Conservation (phyloP, 108 stramenopile species). For the Bacterosira constricta region DNA sequence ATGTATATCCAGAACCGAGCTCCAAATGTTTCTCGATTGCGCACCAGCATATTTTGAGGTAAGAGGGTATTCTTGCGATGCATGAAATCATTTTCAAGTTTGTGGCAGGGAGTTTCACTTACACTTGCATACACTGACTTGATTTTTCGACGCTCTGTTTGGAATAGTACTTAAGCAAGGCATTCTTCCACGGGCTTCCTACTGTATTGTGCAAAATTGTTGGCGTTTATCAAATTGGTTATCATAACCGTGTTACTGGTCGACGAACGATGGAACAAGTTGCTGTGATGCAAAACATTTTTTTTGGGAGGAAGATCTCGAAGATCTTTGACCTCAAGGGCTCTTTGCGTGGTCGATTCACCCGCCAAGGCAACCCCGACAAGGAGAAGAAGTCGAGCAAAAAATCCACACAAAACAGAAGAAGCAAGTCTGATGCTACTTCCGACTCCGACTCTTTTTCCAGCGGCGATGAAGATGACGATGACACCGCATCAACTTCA, state of each 20-base stretch:
- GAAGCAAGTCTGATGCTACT: conserved; percentile 47
- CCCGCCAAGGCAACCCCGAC: conserved; percentile 58
- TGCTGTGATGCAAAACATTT: conserved; percentile 90
- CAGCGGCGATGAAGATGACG: conserved; percentile 48
- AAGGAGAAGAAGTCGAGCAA: conserved; percentile 34
- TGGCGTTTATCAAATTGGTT: conserved; percentile 97
- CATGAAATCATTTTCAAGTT: not conserved
- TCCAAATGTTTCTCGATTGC: conserved; percentile 98
- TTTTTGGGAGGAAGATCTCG: conserved; percentile 89
- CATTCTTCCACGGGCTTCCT: conserved; percentile 93
- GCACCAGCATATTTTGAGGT: conserved; percentile 96
- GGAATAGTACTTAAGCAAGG: conserved; percentile 83
- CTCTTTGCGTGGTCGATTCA: conserved; percentile 91
- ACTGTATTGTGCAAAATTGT: conserved; percentile 96
- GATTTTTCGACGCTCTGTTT: not conserved
- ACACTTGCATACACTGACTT: too few relatives aligned
- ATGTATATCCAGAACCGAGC: conserved; percentile 92
- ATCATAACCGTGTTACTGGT: conserved; percentile 92
- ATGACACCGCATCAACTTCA: conserved; percentile 14
- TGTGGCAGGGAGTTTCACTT: too few relatives aligned
- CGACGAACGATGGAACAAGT: conserved; percentile 96
- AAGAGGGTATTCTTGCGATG: not conserved
- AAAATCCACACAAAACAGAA: conserved; percentile 27
- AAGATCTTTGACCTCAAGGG: conserved; percentile 96
- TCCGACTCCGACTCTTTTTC: conserved; percentile 27